Base-by-base conservation (phyloP, 805 yeast species). In the Wickerhamomyces kurtzmanii region DNA sequence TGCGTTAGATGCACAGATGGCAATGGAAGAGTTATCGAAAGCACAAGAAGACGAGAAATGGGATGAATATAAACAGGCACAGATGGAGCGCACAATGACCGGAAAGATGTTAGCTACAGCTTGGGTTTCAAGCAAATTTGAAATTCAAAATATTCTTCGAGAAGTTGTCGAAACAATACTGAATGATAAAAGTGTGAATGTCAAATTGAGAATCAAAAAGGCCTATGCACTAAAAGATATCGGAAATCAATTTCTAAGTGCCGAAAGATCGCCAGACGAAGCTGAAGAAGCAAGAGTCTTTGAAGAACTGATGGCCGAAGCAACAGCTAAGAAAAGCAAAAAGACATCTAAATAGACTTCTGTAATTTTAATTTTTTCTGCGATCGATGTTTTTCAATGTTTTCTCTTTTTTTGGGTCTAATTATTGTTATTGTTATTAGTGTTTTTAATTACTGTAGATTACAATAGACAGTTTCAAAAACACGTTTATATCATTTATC, bases 101-200 rank as follows among this genome's bases (percentile, higher is more conserved):
- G 97, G 98, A 15, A 91, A 89, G 51, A 71, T 91, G 14, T 65
- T 91, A 28, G 89, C 91, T 6, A 86, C 95, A 2, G 93, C 94
- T 12, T 91, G 99, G 99, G 82, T 83, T 14, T 83, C 94, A 22
- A 84, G 95, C 13, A 76, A 81, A 41, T 78, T 75, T 54, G 99
- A 91, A 57, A 75, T 87, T 30, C 77, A 78, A 34, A 65, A 79
- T 17, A 76, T 82, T n/a, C 49, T 82, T 29, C 71, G 91, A 27
- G 87, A 79, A 18, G 86, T 86, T 8, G 83, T 91, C 51, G 91
- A 83, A 39, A 66, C 64, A 33, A 81, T 87, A 5, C 61, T 87
- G 24, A 59, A 70, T 34, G 96, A 89, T 47, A 75, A 76, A 47
- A 33, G 52, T 0, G 68, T 81, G n/a, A 50, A 71, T 7, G 58